Evolutionary conservation across 148 eudicot genomes (phyloP), one percentile per base, ranked within the genome.

Genomic region (Talinum fruticosum): DNA sequence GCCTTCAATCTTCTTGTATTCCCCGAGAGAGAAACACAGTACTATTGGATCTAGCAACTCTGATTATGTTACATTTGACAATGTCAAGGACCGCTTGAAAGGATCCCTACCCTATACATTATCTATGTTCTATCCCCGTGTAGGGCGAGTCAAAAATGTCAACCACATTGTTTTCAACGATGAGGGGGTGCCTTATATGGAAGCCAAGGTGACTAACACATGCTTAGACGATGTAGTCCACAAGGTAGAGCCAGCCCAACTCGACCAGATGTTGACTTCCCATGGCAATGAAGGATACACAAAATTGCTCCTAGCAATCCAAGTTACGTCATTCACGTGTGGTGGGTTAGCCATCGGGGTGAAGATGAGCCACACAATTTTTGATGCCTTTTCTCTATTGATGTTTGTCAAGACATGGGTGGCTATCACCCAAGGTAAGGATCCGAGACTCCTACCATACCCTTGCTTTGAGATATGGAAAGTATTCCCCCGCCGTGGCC

Each of bases 341-440:
- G n/a, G n/a, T n/a, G n/a, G n/a, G n/a, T n/a, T n/a, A n/a, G n/a
- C n/a, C n/a, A n/a, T n/a, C n/a, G n/a, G n/a, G n/a, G n/a, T n/a
- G n/a, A n/a, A n/a, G n/a, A n/a, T n/a, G n/a, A n/a, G n/a, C 8
- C 89, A 88, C 66, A 76, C 68, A 59, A 32, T 86, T 45, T 72
- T 71, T n/a, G 91, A 88, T 66, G 91, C 70, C 0, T 73, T 68
- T 24, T 81, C 88, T 0, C 24, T 73, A 1, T 24, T 77, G 24
- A 64, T 47, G 65, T 88, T 86, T 53, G 8, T 85, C 1, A 83
- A 80, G 10, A 69, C 67, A 6, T 88, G 89, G 91, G 80, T 88
- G 8, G 66, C 54, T 2, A 66, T 81, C 1, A 75, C 85, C 10
- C 30, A 79, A 1, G 77, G 72, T 5, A 15, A 34, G 1, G 77